Conservation (phyloP, 768 basidiomycete genomes). For the Hypsizygus marmoreus region DNA sequence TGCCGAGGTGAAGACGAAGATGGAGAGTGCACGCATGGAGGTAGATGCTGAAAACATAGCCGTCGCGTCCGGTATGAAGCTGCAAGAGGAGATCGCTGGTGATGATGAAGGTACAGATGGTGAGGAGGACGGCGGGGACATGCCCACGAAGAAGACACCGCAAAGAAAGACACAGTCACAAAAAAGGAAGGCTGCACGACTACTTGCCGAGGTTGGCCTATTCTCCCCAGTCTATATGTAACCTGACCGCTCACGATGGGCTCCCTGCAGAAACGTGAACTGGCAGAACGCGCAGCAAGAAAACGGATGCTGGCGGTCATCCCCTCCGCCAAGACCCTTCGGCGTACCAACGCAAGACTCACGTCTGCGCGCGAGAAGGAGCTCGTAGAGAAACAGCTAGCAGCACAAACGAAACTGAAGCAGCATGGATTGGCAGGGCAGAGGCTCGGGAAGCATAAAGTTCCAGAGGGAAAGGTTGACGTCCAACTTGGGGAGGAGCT, state of each 20-base stretch:
- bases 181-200: conserved; percentile 62
- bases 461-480: conserved; percentile 67
- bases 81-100: conserved; percentile 40
- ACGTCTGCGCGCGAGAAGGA: conserved; percentile 43
- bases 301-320: conserved; percentile 67
- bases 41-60: conserved; percentile 33
- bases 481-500: conserved; percentile 93
- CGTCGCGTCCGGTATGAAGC: conserved; percentile 64
- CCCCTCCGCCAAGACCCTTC: conserved; percentile 53
- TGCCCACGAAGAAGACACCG: conserved; percentile 39
- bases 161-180: conserved; percentile 52
- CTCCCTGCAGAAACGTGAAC: conserved; percentile 59
- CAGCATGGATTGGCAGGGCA: conserved; percentile 68
- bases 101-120: conserved; percentile 43
- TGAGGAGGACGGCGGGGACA: conserved; percentile 29
- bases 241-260: background rate
- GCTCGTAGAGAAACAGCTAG: conserved; percentile 42
- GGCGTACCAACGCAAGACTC: conserved; percentile 39
- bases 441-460: conserved; percentile 78
- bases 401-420: conserved; percentile 51
- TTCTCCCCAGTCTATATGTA: background rate
- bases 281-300: conserved; percentile 57
- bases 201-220: conserved; percentile 61
- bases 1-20: conserved; percentile 53
- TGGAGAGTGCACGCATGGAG: conserved; percentile 48